Base-by-base conservation (phyloP, 352 stramenopile species). In the Phytophthora syringae region DNA sequence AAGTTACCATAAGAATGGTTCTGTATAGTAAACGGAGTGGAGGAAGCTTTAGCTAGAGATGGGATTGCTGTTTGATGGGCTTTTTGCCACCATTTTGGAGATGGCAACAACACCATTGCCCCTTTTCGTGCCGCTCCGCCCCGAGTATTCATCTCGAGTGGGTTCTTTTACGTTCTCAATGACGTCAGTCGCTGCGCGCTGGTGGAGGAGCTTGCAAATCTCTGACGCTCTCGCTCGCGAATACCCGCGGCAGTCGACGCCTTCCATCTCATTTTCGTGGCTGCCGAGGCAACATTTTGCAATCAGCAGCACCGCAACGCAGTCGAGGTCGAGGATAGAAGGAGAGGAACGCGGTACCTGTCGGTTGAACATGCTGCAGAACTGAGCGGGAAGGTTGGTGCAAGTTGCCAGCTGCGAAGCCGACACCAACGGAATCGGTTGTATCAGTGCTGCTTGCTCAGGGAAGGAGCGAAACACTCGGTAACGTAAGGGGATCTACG, bases 131-230 rank as follows among this genome's bases (percentile, higher is more conserved):
- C n/a, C 16, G 39, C 42, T 20, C 50, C 15, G 40, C 9, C 15
- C 39, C 34, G 39, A 69, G 53, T 64, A 64, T 69, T 69, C 60
- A 64, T 52, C 43, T 39, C 37, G 37, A 53, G 28, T 48, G 39
- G 52, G 45, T 64, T 64, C 61, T 70, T 70, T 53, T 70, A 64
- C 61, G 61, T 70, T 70, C 55, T 48, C 47, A 49, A 66, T 70
- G 63, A 70, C 63, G 55, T 70, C 62, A 60, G 47, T 40, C 7
- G 13, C 36, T 52, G 52, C 43, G 52, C 53, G 51, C 52, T 15
- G 42, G 34, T 52, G 60, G 49, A 53, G 47, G 54, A 60, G 42
- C 30, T 39, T 60, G 39, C 54, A 70, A 70, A 70, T 70, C 54
- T 32, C 47, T 70, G 62, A 60, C 47, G 62, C 40, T 50, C 51